Conservation (phyloP, 1,139 yeast species). For the Candida gigantensis region DNA sequence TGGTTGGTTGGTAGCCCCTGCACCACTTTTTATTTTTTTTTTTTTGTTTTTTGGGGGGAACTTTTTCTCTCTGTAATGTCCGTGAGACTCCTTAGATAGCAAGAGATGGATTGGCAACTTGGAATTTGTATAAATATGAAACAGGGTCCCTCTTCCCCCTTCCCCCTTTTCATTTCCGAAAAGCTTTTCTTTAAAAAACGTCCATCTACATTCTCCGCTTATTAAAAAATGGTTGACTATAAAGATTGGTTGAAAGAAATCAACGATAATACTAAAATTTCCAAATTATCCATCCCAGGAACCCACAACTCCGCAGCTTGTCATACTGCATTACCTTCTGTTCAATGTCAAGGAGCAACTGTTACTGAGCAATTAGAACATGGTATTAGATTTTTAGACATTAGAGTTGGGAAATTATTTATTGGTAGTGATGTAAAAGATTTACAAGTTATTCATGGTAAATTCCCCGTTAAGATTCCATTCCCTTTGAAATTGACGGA, state of each 20-base stretch:
- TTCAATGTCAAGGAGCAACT: constrained; percentile 71
- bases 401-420: constrained; percentile 64
- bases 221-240: constrained; percentile 41
- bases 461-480: constrained; percentile 69
- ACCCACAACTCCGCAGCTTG: constrained; percentile 81
- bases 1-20: too few relatives aligned
- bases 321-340: constrained; percentile 74
- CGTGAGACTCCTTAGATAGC: too few relatives aligned
- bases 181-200: too few relatives aligned
- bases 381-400: constrained; percentile 74
- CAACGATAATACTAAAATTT: constrained; percentile 51
- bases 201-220: too few relatives aligned
- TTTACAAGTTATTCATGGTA: constrained; percentile 72
- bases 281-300: constrained; percentile 70
- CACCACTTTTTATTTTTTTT: too few relatives aligned
- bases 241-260: constrained; percentile 57
- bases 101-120: too few relatives aligned
- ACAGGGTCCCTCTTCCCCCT: too few relatives aligned
- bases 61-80: too few relatives aligned
- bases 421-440: constrained; percentile 43
- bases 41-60: too few relatives aligned
- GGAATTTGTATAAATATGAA: too few relatives aligned
- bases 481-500: constrained; percentile 53
- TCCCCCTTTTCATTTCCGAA: too few relatives aligned
- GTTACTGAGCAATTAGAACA: constrained; percentile 63